Percentiles rank a stretch among this genome's conserved stretches.
phyloP scores from a whole-genome alignment of 2,329 filamentous ascomycete species.

The Cladophialophora bantiana region DNA sequence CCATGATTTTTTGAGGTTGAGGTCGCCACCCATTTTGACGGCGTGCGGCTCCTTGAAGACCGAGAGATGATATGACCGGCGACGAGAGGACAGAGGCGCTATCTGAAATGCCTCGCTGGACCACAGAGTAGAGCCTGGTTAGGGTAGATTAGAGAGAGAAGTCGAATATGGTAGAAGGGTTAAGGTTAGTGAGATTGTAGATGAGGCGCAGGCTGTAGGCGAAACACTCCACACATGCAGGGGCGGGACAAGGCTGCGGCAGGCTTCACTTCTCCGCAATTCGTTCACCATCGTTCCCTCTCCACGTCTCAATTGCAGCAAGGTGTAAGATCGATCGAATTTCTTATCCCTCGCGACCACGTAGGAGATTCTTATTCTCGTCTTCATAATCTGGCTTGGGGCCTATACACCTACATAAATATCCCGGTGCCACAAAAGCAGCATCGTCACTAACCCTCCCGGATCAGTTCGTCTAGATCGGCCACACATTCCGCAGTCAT shows the following conservation, averaged over 20 bases:
- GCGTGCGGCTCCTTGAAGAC: neutral
- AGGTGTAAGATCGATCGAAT: neutral
- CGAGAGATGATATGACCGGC: neutral
- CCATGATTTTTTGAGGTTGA: conserved; percentile 80
- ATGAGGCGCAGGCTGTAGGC: neutral
- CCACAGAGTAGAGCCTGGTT: neutral
- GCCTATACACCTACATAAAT: neutral
- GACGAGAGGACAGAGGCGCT: neutral
- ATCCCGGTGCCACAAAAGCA: neutral
- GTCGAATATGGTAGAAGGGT: neutral
- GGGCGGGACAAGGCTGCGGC: conserved; percentile 12
- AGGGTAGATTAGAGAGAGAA: neutral
- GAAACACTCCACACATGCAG: conserved; percentile 20
- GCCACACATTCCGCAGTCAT: neutral
- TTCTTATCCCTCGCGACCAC: neutral
- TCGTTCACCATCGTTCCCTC: neutral
- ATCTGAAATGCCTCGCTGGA: too few relatives aligned
- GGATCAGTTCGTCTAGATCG: neutral
- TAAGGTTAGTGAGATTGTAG: neutral
- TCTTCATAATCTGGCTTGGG: neutral
- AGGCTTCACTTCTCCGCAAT: conserved; percentile 6
- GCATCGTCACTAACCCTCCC: neutral
- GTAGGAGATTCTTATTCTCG: neutral
- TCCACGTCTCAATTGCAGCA: neutral
- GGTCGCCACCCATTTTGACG: conserved; percentile 84